Evolutionary conservation across 1,139 yeast genomes (phyloP), one percentile per base, ranked within the genome.

Genomic region (Meyerozyma carpophila): DNA sequence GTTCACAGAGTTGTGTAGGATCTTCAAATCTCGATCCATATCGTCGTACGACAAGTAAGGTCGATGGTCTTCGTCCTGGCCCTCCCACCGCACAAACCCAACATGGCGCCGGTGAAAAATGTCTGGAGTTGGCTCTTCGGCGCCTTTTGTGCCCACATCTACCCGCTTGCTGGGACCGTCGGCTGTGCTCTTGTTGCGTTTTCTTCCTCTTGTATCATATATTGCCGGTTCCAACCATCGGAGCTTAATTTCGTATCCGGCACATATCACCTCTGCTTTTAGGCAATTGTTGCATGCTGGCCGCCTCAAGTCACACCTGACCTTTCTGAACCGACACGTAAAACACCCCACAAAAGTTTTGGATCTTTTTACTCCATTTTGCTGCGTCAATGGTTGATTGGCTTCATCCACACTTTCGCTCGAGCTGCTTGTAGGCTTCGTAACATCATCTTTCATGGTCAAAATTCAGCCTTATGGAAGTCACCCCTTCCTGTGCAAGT

Each of bases 191-290:
- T 65, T 61, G 42, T 68, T 70, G 4, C 37, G 11, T 25, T 34
- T 34, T 3, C 14, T 9, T 34, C 26, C 26, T 21, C 26, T 5
- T 5, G 11, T 21, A 11, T 34, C 37, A 50, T 79, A 81, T 43
- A 65, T 61, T 5, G 81, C 65, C 2, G 85, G 81, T 20, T 64
- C 65, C 8, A 85, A 78, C 96, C 96, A 89, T 49, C 90, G 69
- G 25, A 89, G 73, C 50, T 84, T 86, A 49, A 89, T 83, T 47
- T 81, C 88, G 56, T 88, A 89, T 0, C 96, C 96, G 28, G 85
- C 89, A 57, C 96, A 89, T 5, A 70, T 67, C 21, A 84, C 58
- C 1, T 83, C 81, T 57, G 68, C 63, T 44, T 64, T 66, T 11
- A 54, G 43, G 54, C 82, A 77, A 41, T 73, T 66, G 14, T 58